Conservation (phyloP, 1,284 basidiomycete species). For the Trichosporon coremiiforme region DNA sequence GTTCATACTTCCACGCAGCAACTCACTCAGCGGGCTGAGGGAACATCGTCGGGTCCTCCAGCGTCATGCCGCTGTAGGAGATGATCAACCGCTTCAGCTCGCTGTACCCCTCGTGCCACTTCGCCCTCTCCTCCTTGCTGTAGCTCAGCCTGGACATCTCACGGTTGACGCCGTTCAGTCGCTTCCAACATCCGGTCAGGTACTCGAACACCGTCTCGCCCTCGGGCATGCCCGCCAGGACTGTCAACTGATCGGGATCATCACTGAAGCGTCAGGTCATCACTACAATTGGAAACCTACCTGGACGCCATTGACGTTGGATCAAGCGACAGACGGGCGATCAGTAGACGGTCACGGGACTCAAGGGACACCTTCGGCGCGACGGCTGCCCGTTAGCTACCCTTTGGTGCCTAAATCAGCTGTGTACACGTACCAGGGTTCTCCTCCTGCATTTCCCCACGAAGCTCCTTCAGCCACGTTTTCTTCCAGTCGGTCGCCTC, state of each 20-base stretch:
- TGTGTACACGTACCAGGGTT: slow-evolving; percentile 60
- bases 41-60: slow-evolving; percentile 92
- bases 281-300: slow-evolving; percentile 7
- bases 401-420: no score
- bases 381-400: slow-evolving; percentile 24
- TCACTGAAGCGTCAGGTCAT: slow-evolving; percentile 60
- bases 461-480: slow-evolving; percentile 80
- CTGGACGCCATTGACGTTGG: slow-evolving; percentile 64
- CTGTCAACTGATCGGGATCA: slow-evolving; percentile 75
- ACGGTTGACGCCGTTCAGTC: slow-evolving; percentile 65
- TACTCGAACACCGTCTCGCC: slow-evolving; percentile 88
- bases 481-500: slow-evolving; percentile 69
- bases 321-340: slow-evolving; percentile 82
- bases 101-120: slow-evolving; percentile 67
- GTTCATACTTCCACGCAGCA: background rate
- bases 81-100: slow-evolving; percentile 78
- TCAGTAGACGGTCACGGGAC: slow-evolving; percentile 66
- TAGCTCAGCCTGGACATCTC: slow-evolving; percentile 68
- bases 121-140: slow-evolving; percentile 64
- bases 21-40: slow-evolving; percentile 76
- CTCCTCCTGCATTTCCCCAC: slow-evolving; percentile 71
- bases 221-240: slow-evolving; percentile 75
- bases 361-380: slow-evolving; percentile 47
- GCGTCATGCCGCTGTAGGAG: slow-evolving; percentile 83
- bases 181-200: slow-evolving; percentile 86